A percentile compares a stretch with the other conserved stretches of the same genome.
Conservation (phyloP, 1,284 basidiomycete species). For the Entoloma clypeatum region DNA sequence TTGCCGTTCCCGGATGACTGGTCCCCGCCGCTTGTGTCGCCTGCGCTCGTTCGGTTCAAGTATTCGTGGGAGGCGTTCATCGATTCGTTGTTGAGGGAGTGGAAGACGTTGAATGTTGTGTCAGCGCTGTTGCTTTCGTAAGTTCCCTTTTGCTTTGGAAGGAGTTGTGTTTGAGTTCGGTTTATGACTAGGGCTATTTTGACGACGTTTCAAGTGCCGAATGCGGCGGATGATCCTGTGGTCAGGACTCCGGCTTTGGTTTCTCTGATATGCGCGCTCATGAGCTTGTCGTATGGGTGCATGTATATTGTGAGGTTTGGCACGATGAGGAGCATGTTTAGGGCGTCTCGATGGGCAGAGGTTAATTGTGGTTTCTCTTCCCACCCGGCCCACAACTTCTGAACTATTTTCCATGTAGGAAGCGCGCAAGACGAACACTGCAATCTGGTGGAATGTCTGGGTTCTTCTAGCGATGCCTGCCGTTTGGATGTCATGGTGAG, state of each 20-base stretch:
- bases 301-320: slow-evolving; percentile 74
- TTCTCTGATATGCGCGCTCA: slow-evolving; percentile 64
- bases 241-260: slow-evolving; percentile 64
- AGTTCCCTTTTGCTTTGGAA: slow-evolving; percentile 20
- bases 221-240: slow-evolving; percentile 58
- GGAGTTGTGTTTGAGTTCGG: slow-evolving; percentile 2
- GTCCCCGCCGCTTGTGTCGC: slow-evolving; percentile 53
- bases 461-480: slow-evolving; percentile 70
- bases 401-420: slow-evolving; percentile 41
- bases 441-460: slow-evolving; percentile 79
- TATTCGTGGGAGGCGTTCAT: slow-evolving; percentile 70
- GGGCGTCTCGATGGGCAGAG: slow-evolving; percentile 74
- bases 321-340: slow-evolving; percentile 75
- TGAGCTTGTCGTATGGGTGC: slow-evolving; percentile 74
- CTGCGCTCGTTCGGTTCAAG: slow-evolving; percentile 62
- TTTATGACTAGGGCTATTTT: slow-evolving; percentile 55
- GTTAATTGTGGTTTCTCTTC: slow-evolving; percentile 32
- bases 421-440: slow-evolving; percentile 58
- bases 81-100: slow-evolving; percentile 65
- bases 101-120: slow-evolving; percentile 76
- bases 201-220: slow-evolving; percentile 66
- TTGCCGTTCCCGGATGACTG: slow-evolving; percentile 65
- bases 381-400: not conserved
- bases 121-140: slow-evolving; percentile 69
- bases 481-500: slow-evolving; percentile 70